Evolutionary conservation across 768 basidiomycete genomes (phyloP).

Genomic region (Imleria badia): DNA sequence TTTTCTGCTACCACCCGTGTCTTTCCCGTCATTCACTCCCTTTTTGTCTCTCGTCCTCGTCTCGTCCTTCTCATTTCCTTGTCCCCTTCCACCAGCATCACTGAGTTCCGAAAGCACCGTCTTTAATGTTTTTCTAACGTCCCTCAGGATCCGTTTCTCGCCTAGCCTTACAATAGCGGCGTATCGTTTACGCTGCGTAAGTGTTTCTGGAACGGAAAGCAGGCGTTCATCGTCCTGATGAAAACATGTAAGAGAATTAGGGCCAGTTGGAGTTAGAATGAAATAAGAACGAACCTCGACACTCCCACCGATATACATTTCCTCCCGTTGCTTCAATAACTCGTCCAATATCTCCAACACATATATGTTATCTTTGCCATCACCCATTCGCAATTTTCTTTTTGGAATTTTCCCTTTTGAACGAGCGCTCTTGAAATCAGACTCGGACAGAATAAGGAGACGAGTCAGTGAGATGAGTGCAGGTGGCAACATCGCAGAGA

Average conservation of each 20-base stretch:
- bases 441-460: slow-evolving; percentile 53
- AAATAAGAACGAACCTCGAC: slow-evolving; percentile 41
- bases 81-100: background rate
- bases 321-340: slow-evolving; percentile 47
- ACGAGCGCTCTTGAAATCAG: slow-evolving; percentile 60
- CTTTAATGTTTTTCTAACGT: slow-evolving; percentile 20
- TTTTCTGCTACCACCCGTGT: slow-evolving; percentile 11
- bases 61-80: background rate
- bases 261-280: background rate
- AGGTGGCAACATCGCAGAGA: slow-evolving; percentile 52
- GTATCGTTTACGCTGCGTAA: slow-evolving; percentile 49
- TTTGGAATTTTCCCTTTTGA: slow-evolving; percentile 74
- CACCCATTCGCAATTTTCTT: slow-evolving; percentile 40
- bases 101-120: slow-evolving; percentile 5
- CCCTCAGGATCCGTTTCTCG: slow-evolving; percentile 68
- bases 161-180: slow-evolving; percentile 76
- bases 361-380: slow-evolving; percentile 11
- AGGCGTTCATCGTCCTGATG: slow-evolving; percentile 52
- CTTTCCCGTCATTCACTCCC: background rate
- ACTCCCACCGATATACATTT: slow-evolving; percentile 38
- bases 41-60: slow-evolving; percentile 1
- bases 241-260: background rate
- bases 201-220: slow-evolving; percentile 21
- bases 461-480: slow-evolving; percentile 67
- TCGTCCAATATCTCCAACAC: slow-evolving; percentile 47